Conservation (phyloP, 176 grass and related monocot genomes). For the Carex myosuroides region DNA sequence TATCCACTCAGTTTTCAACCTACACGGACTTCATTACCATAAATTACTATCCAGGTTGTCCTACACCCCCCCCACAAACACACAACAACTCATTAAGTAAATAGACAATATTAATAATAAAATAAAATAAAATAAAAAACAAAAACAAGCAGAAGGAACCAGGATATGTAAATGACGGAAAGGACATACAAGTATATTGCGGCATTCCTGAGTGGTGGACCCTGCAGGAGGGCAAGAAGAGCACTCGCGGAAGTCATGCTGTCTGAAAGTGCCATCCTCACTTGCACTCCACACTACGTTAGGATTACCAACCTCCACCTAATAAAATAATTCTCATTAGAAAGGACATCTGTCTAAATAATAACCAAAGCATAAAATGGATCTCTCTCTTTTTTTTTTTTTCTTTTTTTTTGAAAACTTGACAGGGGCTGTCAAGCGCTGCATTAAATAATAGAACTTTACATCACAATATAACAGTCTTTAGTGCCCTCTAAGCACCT, state of each 20-base stretch:
- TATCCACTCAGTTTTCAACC: neutral
- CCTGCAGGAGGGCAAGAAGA: conserved; percentile 70
- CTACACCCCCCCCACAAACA: neutral
- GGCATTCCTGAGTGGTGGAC: conserved; percentile 81
- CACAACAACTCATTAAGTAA: neutral
- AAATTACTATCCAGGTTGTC: neutral
- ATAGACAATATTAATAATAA: neutral
- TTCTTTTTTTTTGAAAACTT: too few relatives aligned
- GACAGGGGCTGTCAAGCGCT: too few relatives aligned
- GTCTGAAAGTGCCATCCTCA: conserved; percentile 94
- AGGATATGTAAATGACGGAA: neutral
- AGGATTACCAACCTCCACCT: conserved; percentile 93
- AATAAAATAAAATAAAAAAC: neutral
- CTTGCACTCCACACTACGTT: conserved; percentile 94
- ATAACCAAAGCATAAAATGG: neutral
- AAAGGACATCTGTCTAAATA: neutral
- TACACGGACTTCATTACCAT: neutral
- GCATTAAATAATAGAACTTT: too few relatives aligned
- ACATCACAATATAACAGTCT: too few relatives aligned
- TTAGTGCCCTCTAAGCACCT: too few relatives aligned
- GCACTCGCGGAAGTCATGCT: conserved; percentile 85
- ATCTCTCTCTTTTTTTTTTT: neutral
- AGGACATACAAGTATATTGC: conserved; percentile 74
- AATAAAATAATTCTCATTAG: conserved; percentile 22
- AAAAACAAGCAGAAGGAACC: conserved; percentile 12